These are phyloP conservation scores for Gossypium turneri DNA, from an alignment of 345 rosid genomes.

Conservation along the genomic window DNA sequence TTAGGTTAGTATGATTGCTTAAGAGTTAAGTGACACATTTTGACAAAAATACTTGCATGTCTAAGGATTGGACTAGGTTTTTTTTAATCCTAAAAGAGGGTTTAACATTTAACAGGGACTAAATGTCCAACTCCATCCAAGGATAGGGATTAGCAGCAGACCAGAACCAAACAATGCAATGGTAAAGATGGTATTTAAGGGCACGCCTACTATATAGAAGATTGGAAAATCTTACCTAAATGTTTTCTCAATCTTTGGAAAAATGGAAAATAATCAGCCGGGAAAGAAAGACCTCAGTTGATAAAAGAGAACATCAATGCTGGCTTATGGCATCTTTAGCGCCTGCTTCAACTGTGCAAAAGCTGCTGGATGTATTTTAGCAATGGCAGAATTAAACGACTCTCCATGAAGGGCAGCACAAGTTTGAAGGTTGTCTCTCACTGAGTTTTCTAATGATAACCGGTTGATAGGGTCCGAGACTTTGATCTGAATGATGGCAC, in stretches of 20 bases:
- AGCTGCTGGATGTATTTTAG: conserved; percentile 83
- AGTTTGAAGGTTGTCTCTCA: conserved; percentile 75
- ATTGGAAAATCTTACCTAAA: conserved; percentile 22
- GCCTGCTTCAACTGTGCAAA: conserved; percentile 86
- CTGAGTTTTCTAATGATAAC: conserved; percentile 67
- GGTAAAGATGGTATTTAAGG: not conserved
- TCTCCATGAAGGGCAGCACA: conserved; percentile 84
- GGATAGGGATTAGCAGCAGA: too few relatives aligned
- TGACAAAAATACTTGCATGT: too few relatives aligned
- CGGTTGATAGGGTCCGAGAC: conserved; percentile 78
- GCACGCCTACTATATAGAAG: not conserved
- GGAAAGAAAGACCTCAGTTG: conserved; percentile 5
- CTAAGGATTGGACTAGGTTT: too few relatives aligned
- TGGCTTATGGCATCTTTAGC: conserved; percentile 64
- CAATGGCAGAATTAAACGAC: conserved; percentile 63
- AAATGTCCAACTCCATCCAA: too few relatives aligned
- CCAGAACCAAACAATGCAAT: not conserved
- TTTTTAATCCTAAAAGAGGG: too few relatives aligned
- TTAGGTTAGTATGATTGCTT: too few relatives aligned
- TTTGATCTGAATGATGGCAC: conserved; percentile 48
- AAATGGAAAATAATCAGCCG: not conserved
- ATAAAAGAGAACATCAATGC: not conserved
- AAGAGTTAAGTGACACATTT: too few relatives aligned
- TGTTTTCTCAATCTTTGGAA: not conserved
- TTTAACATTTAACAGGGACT: too few relatives aligned